Evolutionary conservation across 2,329 filamentous ascomycete species (phyloP), one percentile per base, ranked within the genome.

Genomic region (Diaporthe batatas): DNA sequence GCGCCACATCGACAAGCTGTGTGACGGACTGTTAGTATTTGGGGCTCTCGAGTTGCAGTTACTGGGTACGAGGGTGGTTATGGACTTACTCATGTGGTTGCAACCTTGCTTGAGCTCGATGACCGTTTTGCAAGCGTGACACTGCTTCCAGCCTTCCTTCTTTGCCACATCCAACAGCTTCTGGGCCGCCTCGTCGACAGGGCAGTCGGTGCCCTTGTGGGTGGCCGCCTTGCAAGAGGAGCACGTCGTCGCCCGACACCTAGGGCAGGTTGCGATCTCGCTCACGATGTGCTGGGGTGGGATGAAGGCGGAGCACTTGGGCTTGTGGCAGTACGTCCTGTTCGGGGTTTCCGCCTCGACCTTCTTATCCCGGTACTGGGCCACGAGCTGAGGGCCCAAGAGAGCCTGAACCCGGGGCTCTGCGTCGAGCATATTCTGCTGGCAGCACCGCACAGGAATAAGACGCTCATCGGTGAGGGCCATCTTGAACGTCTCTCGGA

Each of bases 61-160:
- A 36, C n/a, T n/a, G n/a, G n/a, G n/a, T n/a, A n/a, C n/a, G n/a
- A n/a, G n/a, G n/a, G n/a, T n/a, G n/a, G n/a, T n/a, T n/a, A n/a
- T n/a, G n/a, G n/a, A 39, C 86, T 77, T 75, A 91, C 89, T 88
- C 4, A 91, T 91, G 68, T 91, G 89, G 67, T 87, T 82, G 73
- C 89, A 91, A 1, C 89, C 89, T 0, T 47, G n/a, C 0, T 77
- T 39, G 0, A 89, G 79, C 78, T 90, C 87, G 0, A 91, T 82
- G 16, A 91, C 44, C 0, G 80, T 73, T 2, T 74, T 76, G 75
- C 89, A 91, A 0, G 74, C 71, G 5, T 77, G 78, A 72, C 89
- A 91, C 2, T 84, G 80, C 77, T 88, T 84, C 89, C 89, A 91
- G 0, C 83, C 82, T 5, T 86, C 78, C 4, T 81, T 73, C 0